phyloP scores from a whole-genome alignment of 352 stramenopile genomes.

The Phytopythium sindhum region DNA sequence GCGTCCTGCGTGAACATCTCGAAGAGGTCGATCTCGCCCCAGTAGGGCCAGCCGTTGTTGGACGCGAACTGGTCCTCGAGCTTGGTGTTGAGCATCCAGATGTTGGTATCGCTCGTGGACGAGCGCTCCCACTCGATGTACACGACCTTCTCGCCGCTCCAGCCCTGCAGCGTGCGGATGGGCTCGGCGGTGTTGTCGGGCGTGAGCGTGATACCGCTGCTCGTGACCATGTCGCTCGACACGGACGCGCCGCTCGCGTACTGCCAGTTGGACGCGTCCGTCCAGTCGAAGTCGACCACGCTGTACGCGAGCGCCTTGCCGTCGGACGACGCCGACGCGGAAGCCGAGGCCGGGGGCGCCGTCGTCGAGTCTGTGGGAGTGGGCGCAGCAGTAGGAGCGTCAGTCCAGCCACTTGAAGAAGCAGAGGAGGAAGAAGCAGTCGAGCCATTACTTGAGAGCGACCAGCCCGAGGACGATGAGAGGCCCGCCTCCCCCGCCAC shows the following conservation, averaged over 20 bases:
- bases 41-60: slow-evolving; percentile 68
- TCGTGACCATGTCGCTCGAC: slow-evolving; percentile 40
- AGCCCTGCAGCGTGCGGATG: slow-evolving; percentile 59
- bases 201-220: slow-evolving; percentile 51
- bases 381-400: slow-evolving; percentile 13
- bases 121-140: slow-evolving; percentile 68
- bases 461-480: slow-evolving; percentile 17
- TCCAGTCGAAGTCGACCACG: slow-evolving; percentile 67
- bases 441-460: slow-evolving; percentile 12
- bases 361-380: slow-evolving; percentile 12
- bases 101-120: slow-evolving; percentile 70
- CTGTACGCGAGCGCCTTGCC: slow-evolving; percentile 39
- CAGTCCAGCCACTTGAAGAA: slow-evolving; percentile 15
- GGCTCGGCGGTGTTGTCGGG: slow-evolving; percentile 46
- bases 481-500: slow-evolving; percentile 19
- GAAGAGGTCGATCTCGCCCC: slow-evolving; percentile 76
- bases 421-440: slow-evolving; percentile 12
- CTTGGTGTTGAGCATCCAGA: slow-evolving; percentile 84
- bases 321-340: slow-evolving; percentile 19
- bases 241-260: slow-evolving; percentile 40
- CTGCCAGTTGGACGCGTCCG: slow-evolving; percentile 53
- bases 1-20: slow-evolving; percentile 82
- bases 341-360: slow-evolving; percentile 13
- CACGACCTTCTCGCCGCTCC: slow-evolving; percentile 70
- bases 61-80: slow-evolving; percentile 55